Percentiles rank a stretch among this genome's conserved stretches.
Evolutionary conservation across 768 basidiomycete genomes (phyloP).

Genomic region (Russula sp.): DNA sequence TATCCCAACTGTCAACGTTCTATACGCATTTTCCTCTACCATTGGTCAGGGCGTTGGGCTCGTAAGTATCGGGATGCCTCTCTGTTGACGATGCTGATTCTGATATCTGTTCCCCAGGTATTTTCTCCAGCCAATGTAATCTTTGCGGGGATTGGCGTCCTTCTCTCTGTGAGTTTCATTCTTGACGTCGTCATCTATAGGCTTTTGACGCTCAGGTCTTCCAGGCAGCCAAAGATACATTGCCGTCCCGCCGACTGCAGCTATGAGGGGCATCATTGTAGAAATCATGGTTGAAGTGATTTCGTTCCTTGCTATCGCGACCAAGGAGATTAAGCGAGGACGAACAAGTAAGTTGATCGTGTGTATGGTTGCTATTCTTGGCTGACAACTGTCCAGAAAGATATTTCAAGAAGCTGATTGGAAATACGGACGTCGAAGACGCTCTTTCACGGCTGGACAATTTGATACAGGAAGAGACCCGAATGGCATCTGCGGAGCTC

Average conservation of each 20-base stretch:
- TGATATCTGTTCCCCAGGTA: not conserved
- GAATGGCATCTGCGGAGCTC: not conserved
- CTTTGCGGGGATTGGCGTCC: not conserved
- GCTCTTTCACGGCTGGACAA: not conserved
- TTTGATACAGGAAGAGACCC: not conserved
- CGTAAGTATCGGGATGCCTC: not conserved
- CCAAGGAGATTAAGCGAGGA: not conserved
- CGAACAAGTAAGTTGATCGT: not conserved
- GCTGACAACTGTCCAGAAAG: not conserved
- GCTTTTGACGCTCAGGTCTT: not conserved
- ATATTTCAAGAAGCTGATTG: not conserved
- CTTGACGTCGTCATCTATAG: not conserved
- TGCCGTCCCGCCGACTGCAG: not conserved
- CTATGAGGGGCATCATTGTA: not conserved
- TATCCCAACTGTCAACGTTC: not conserved
- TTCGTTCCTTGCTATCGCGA: not conserved
- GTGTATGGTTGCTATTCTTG: not conserved
- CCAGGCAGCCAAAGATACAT: not conserved
- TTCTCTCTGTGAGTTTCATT: not conserved
- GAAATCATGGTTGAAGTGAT: not conserved
- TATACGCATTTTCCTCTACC: not conserved
- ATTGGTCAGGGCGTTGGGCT: not conserved
- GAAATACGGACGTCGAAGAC: not conserved
- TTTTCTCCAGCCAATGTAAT: not conserved
- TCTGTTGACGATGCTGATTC: not conserved